phyloP scores from a whole-genome alignment of 2,329 filamentous ascomycete species.

The Fusarium sacchari region DNA sequence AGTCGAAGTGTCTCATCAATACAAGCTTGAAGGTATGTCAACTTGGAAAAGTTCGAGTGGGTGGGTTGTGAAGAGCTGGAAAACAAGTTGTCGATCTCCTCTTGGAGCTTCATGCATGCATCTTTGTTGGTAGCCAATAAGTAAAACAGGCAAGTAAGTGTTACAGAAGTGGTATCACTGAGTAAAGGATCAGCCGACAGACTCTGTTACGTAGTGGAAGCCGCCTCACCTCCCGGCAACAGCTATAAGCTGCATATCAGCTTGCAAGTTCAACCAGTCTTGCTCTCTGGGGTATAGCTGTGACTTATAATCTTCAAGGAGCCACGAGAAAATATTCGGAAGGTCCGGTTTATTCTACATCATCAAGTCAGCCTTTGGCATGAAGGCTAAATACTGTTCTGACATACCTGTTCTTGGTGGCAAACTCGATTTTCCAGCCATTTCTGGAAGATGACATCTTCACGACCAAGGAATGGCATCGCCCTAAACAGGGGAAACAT shows the following conservation, averaged over 20 bases:
- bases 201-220: fast-evolving
- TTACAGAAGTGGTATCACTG: not conserved
- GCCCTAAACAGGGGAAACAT: not conserved
- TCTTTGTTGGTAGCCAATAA: not conserved
- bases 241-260: not conserved
- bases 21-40: not conserved
- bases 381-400: fast-evolving
- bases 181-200: fast-evolving
- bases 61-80: not conserved
- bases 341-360: not conserved
- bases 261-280: not conserved
- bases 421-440: not conserved
- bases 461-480: not conserved
- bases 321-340: not conserved
- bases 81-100: not conserved
- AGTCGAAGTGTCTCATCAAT: not conserved
- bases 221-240: not conserved
- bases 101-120: not conserved
- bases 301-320: not conserved
- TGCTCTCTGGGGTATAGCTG: not conserved
- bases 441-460: not conserved
- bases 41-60: not conserved
- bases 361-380: fast-evolving
- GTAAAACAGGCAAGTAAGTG: not conserved
- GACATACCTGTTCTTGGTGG: not conserved